Conservation (phyloP, 305 asterid genomes). For the Striga hermonthica region DNA sequence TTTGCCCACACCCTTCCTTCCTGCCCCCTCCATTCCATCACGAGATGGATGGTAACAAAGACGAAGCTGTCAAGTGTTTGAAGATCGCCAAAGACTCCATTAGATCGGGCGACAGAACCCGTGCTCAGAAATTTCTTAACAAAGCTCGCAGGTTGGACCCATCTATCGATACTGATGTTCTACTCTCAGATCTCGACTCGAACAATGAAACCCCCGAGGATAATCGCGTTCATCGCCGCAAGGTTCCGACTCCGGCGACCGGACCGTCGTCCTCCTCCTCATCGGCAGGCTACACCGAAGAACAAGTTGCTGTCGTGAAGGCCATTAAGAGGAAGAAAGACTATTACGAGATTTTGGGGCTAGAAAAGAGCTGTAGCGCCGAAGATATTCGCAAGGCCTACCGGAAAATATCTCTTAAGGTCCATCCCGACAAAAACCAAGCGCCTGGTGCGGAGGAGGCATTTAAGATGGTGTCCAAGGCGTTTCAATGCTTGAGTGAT, state of each 20-base stretch:
- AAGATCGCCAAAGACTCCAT: constrained; percentile 65
- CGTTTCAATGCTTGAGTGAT: constrained; percentile 84
- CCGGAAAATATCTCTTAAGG: constrained; percentile 79
- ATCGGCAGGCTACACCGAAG: constrained; percentile 57
- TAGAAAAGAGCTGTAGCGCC: constrained; percentile 63
- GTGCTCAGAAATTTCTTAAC: constrained; percentile 69
- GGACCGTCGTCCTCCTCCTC: constrained; percentile 42
- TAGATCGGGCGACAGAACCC: constrained; percentile 65
- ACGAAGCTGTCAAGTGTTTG: constrained; percentile 86
- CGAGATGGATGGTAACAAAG: constrained; percentile 94
- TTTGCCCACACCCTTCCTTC: background rate
- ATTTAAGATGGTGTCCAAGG: constrained; percentile 87
- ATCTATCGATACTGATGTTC: constrained; percentile 50
- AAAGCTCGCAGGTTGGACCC: constrained; percentile 90
- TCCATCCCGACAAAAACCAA: constrained; percentile 88
- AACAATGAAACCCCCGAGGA: constrained; percentile 38
- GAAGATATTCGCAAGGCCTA: constrained; percentile 86
- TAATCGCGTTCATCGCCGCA: constrained; percentile 52
- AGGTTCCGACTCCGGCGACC: constrained; percentile 52
- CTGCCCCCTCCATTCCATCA: background rate
- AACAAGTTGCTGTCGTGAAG: constrained; percentile 61
- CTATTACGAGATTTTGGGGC: constrained; percentile 80
- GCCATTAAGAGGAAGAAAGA: constrained; percentile 81
- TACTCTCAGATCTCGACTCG: constrained; percentile 47
- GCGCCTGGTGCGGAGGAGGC: constrained; percentile 97